Evolutionary conservation across 1,139 yeast species (phyloP).

Genomic region (Nadsonia starkeyi-henricii): DNA sequence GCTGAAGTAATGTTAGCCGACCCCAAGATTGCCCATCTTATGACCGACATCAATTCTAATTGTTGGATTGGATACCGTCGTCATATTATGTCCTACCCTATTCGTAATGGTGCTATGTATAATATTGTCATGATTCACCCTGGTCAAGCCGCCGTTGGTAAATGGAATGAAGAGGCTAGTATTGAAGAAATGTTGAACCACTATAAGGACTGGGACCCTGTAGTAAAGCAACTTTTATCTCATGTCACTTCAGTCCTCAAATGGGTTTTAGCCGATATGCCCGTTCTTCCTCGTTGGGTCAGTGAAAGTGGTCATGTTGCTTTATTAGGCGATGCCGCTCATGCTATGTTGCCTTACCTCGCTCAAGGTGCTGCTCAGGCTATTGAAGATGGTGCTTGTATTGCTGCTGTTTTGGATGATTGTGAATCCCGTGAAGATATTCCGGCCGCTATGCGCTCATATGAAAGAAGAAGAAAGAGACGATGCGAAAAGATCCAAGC

Average conservation of each 20-base stretch:
- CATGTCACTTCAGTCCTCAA: constrained; percentile 7
- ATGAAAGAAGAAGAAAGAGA: constrained; percentile 21
- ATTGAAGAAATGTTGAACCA: constrained; percentile 8
- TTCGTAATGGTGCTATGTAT: constrained; percentile 11
- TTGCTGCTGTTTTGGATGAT: constrained; percentile 11
- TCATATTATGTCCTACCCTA: constrained; percentile 11
- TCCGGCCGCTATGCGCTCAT: constrained; percentile 11
- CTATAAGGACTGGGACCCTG: constrained; percentile 8
- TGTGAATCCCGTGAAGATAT: constrained; percentile 11
- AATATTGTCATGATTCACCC: constrained; percentile 12
- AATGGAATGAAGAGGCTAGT: constrained; percentile 9
- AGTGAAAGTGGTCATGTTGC: too few species aligned
- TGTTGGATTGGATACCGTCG: constrained; percentile 23
- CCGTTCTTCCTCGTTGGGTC: constrained; percentile 10
- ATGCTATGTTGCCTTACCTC: constrained; percentile 30
- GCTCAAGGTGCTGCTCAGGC: constrained; percentile 33
- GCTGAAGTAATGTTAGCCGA: constrained; percentile 15
- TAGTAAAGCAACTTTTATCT: constrained; percentile 6
- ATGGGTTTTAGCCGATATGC: constrained; percentile 9
- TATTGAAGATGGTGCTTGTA: constrained; percentile 22
- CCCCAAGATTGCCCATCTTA: constrained; percentile 19
- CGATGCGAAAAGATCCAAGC: too few species aligned
- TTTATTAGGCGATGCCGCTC: constrained; percentile 24
- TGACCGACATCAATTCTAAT: constrained; percentile 20
- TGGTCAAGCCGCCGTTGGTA: constrained; percentile 10